Conservation (phyloP, 2,329 filamentous ascomycete species). For the Metarhizium humberi region DNA sequence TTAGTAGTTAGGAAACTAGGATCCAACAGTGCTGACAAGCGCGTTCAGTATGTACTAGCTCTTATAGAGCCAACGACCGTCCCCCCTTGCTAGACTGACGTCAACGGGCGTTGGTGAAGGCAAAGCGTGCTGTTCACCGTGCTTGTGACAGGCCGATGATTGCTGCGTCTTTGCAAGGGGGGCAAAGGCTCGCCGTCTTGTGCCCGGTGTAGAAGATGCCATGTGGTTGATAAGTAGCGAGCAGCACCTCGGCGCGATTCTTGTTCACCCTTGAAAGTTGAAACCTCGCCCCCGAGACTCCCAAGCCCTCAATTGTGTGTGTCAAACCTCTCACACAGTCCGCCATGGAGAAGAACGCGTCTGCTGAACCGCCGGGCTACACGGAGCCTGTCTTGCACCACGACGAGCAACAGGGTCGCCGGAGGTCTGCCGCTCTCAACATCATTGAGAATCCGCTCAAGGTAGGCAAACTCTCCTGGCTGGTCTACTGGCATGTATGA, state of each 20-base stretch:
- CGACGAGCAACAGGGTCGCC: constrained; percentile 7
- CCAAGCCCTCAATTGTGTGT: too few species aligned
- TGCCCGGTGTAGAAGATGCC: too few species aligned
- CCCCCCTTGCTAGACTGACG: not conserved
- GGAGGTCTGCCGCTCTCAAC: constrained; percentile 19
- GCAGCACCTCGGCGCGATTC: too few species aligned
- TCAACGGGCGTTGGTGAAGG: not conserved
- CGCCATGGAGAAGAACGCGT: constrained; percentile 9
- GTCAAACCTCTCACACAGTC: not conserved
- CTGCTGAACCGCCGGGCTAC: constrained; percentile 1
- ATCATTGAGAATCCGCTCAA: constrained; percentile 23
- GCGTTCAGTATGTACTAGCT: too few species aligned
- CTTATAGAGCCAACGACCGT: too few species aligned
- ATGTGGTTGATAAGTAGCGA: too few species aligned
- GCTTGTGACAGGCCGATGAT: not conserved
- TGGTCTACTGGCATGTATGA: not conserved
- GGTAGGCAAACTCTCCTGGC: constrained; percentile 10
- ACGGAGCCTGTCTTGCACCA: constrained; percentile 5
- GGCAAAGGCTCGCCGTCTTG: not conserved
- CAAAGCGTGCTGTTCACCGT: not conserved
- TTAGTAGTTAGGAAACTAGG: not conserved
- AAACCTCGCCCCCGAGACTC: too few species aligned
- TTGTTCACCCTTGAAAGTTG: too few species aligned
- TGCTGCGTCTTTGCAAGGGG: not conserved
- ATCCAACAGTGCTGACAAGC: not conserved